Evolutionary conservation across 306 rosid genomes (phyloP).

Genomic region (Pterocarpus santalinus): DNA sequence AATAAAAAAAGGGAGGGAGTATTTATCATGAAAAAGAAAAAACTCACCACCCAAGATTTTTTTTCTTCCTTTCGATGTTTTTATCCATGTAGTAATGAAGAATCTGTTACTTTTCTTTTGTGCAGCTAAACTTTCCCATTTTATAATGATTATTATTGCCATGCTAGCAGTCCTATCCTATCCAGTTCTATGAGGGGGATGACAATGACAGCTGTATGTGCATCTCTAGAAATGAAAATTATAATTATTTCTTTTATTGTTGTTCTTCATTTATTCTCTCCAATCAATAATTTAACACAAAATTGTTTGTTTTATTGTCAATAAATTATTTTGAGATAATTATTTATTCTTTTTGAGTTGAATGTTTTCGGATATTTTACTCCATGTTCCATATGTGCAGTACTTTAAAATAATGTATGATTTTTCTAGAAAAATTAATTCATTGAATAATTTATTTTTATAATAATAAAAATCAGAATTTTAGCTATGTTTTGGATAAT

Average conservation of each 20-base stretch:
- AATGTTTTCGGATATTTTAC: not conserved
- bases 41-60: no score
- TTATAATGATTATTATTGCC: not conserved
- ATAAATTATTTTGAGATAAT: not conserved
- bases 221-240: not conserved
- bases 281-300: no score
- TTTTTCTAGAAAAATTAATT: not conserved
- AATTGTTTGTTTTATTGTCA: not conserved
- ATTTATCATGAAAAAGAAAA: no score
- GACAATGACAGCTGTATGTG: not conserved
- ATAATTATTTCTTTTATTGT: no score
- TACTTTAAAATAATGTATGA: not conserved
- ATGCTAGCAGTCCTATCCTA: conserved; percentile 35
- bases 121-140: not conserved
- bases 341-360: not conserved
- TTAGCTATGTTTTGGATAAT: not conserved
- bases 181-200: not conserved
- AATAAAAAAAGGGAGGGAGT: no score
- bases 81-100: no score
- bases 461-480: not conserved
- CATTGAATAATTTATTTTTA: not conserved
- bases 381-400: not conserved
- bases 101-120: not conserved
- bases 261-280: no score
- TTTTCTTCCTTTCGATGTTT: not conserved